phyloP scores from a whole-genome alignment of 1,139 yeast species.

The Suhomyces wounanorum region DNA sequence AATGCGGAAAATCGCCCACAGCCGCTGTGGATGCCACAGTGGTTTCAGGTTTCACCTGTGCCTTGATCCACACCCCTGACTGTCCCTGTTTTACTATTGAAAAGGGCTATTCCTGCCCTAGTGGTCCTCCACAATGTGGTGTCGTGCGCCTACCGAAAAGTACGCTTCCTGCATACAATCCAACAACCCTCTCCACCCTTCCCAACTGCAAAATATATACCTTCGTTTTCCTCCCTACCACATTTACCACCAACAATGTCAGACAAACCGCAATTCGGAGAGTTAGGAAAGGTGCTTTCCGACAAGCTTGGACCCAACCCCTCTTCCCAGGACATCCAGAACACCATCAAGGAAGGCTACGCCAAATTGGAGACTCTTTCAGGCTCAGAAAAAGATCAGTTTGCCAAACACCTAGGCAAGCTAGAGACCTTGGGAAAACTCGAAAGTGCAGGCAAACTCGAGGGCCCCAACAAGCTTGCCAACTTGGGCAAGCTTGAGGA shows the following conservation, averaged over 20 bases:
- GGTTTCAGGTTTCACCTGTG: no score
- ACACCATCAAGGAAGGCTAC: conserved; percentile 14
- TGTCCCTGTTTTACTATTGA: no score
- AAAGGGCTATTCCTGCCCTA: no score
- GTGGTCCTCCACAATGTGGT: no score
- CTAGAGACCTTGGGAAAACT: conserved; percentile 14
- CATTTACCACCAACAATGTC: conserved; percentile 3
- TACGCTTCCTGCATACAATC: no score
- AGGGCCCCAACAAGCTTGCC: neutral
- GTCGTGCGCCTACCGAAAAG: no score
- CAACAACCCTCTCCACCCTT: neutral
- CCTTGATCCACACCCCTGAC: no score
- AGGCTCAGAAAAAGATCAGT: conserved; percentile 13
- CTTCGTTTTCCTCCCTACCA: neutral
- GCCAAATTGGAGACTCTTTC: conserved; percentile 15
- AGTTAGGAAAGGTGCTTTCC: conserved; percentile 25
- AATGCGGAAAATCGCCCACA: no score
- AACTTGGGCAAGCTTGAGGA: neutral
- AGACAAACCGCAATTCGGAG: conserved; percentile 23
- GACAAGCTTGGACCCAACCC: conserved; percentile 16
- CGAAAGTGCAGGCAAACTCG: conserved; percentile 5
- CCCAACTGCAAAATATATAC: neutral
- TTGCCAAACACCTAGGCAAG: conserved; percentile 15
- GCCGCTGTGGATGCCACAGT: no score
- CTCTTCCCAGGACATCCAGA: conserved; percentile 11